A percentile compares a stretch with the other conserved stretches of the same genome.
Evolutionary conservation across 352 stramenopile genomes (phyloP).

Genomic region (Phytophthora pisi): DNA sequence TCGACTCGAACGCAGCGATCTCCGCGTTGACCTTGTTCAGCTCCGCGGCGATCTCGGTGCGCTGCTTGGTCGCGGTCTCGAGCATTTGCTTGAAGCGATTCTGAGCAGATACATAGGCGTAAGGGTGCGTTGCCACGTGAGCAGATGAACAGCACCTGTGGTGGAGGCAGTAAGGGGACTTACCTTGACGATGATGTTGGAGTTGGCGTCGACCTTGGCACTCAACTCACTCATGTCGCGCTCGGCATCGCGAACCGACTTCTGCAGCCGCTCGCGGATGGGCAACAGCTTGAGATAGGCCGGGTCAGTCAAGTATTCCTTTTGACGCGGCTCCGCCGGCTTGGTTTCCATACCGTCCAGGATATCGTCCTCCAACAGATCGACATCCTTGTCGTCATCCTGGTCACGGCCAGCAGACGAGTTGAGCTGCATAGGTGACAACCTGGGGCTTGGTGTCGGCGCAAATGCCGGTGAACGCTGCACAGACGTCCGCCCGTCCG

Average conservation of each 20-base stretch:
- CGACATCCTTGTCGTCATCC: slow-evolving; percentile 77
- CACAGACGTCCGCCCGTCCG: slow-evolving; percentile 56
- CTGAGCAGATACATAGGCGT: slow-evolving; percentile 28
- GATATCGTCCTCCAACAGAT: slow-evolving; percentile 81
- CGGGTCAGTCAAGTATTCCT: slow-evolving; percentile 64
- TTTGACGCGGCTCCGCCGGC: slow-evolving; percentile 34
- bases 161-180: slow-evolving; percentile 6
- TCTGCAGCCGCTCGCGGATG: slow-evolving; percentile 68
- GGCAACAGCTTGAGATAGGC: slow-evolving; percentile 70
- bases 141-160: not conserved
- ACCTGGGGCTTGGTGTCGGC: slow-evolving; percentile 53
- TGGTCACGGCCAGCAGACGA: slow-evolving; percentile 19
- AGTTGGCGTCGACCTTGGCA: slow-evolving; percentile 72
- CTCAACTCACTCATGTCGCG: slow-evolving; percentile 69
- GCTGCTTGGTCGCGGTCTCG: slow-evolving; percentile 64
- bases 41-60: slow-evolving; percentile 52
- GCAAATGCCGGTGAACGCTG: slow-evolving; percentile 71
- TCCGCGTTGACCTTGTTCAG: slow-evolving; percentile 62
- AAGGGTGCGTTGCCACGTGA: slow-evolving; percentile 6
- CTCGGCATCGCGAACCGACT: slow-evolving; percentile 70
- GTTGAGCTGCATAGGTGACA: slow-evolving; percentile 48
- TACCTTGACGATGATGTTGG: slow-evolving; percentile 87
- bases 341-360: slow-evolving; percentile 78
- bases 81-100: slow-evolving; percentile 87
- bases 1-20: slow-evolving; percentile 51